Evolutionary conservation across 148 eudicot species (phyloP).

Genomic region (Diospyros lotus): DNA sequence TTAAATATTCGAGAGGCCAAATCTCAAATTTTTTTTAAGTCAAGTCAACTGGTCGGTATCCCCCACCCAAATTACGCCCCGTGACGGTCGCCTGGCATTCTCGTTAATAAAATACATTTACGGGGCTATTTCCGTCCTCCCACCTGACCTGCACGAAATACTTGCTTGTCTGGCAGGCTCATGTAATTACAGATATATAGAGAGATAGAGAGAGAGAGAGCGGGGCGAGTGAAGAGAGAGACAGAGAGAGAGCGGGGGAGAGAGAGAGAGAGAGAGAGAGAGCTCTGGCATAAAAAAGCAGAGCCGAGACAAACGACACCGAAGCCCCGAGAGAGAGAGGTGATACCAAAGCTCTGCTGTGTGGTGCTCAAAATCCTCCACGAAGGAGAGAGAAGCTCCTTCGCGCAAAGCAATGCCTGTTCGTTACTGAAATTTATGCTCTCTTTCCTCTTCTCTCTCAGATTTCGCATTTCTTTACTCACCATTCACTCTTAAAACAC

Average conservation of each 20-base stretch:
- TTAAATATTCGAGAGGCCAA: too few relatives aligned
- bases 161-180: too few relatives aligned
- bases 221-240: neutral
- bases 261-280: neutral
- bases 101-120: too few relatives aligned
- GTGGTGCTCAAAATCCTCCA: neutral
- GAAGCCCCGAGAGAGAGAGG: neutral
- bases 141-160: too few relatives aligned
- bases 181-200: too few relatives aligned
- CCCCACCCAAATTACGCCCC: too few relatives aligned
- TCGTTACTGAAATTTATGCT: constrained; percentile 6
- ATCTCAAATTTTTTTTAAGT: too few relatives aligned
- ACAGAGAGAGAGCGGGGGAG: neutral
- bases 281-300: neutral
- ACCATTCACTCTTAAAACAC: neutral
- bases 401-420: constrained; percentile 10
- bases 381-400: neutral
- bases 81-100: too few relatives aligned
- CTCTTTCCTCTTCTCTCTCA: neutral
- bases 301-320: constrained; percentile 20
- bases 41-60: too few relatives aligned
- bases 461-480: neutral
- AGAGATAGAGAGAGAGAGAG: too few relatives aligned
- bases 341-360: neutral
- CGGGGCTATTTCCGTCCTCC: too few relatives aligned